Percentiles rank a stretch among this genome's conserved stretches.
These are phyloP conservation scores for Cornus suecica DNA, from an alignment of 148 eudicot genomes.

Conservation along the genomic window DNA sequence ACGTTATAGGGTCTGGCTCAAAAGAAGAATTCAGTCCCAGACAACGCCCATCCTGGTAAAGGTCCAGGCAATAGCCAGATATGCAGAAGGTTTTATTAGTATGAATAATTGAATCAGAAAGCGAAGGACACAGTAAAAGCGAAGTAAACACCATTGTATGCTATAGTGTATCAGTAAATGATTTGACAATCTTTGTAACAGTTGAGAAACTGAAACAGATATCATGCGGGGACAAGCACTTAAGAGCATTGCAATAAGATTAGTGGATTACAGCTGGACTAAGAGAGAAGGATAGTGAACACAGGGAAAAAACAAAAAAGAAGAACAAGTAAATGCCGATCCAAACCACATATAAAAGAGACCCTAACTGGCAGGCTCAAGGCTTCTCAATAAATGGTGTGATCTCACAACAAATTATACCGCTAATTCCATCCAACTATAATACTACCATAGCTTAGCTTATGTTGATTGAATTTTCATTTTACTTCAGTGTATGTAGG, in stretches of 20 bases:
- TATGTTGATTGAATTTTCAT: not conserved
- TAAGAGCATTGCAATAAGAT: not conserved
- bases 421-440: not conserved
- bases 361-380: not conserved
- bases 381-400: not conserved
- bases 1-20: constrained; percentile 47
- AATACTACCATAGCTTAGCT: no score
- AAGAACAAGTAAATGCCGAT: not conserved
- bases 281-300: not conserved
- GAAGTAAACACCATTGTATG: not conserved
- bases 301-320: no score
- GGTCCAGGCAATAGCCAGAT: constrained; percentile 11
- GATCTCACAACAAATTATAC: not conserved
- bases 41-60: constrained; percentile 67
- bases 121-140: not conserved
- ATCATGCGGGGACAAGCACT: not conserved
- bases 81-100: not conserved
- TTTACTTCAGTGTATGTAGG: no score
- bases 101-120: constrained; percentile 10
- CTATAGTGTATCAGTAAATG: not conserved
- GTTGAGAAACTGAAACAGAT: not conserved
- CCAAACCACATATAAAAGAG: not conserved
- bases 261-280: not conserved
- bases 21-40: constrained; percentile 52
- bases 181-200: no score